phyloP scores from a whole-genome alignment of 2,329 filamentous ascomycete genomes.

The Coniochaeta sp. region DNA sequence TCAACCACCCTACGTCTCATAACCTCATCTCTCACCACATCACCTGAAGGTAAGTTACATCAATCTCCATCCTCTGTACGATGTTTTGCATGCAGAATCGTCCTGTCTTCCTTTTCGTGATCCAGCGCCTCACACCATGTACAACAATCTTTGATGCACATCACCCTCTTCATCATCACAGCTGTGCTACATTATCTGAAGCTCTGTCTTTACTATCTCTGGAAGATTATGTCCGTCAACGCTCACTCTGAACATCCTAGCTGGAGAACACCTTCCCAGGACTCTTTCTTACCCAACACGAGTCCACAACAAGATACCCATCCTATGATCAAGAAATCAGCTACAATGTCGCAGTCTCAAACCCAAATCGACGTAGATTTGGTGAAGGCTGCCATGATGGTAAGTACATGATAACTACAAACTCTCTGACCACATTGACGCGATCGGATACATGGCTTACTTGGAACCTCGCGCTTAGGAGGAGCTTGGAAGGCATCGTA shows the following conservation, averaged over 20 bases:
- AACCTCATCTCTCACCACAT: no score
- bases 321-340: not conserved
- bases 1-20: not conserved
- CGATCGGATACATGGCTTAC: not conserved
- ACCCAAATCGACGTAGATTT: not conserved
- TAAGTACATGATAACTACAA: not conserved
- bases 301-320: not conserved
- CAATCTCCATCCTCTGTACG: not conserved
- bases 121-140: not conserved
- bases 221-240: not conserved
- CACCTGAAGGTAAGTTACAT: not conserved
- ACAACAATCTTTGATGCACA: not conserved
- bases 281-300: not conserved
- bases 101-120: not conserved
- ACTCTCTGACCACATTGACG: not conserved
- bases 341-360: not conserved
- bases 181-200: not conserved
- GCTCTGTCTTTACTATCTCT: not conserved
- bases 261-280: not conserved
- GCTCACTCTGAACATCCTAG: not conserved
- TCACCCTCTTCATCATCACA: not conserved
- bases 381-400: not conserved
- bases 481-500: not conserved
- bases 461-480: not conserved
- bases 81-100: not conserved